Conservation (phyloP, 75 land plant genomes). For the Selaginella moellendorffii region DNA sequence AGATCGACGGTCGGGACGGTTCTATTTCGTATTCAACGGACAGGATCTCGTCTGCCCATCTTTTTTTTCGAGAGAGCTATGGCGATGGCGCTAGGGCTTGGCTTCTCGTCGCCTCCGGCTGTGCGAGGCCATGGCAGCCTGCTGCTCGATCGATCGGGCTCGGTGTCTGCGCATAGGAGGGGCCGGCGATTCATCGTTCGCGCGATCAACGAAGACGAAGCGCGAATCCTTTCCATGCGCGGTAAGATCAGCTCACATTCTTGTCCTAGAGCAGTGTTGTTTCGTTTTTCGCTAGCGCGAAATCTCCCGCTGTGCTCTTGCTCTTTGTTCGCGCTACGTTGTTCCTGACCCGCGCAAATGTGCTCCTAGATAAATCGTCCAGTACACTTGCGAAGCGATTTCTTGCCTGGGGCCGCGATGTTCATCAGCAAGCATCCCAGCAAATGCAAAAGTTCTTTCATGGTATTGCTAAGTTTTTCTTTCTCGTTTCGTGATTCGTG, state of each 20-base stretch:
- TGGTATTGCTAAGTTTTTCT: too few species aligned
- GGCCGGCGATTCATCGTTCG: not conserved
- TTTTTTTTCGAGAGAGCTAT: not conserved
- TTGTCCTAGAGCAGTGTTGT: too few species aligned
- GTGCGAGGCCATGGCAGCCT: not conserved
- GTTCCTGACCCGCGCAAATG: too few species aligned
- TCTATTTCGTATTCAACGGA: too few species aligned
- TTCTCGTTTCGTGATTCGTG: too few species aligned
- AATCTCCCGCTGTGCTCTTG: too few species aligned
- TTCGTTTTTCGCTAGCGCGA: too few species aligned
- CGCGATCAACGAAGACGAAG: not conserved
- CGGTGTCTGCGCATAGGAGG: too few species aligned
- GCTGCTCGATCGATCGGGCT: not conserved
- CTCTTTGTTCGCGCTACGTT: too few species aligned
- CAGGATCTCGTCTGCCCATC: too few species aligned
- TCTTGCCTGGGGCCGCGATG: not conserved
- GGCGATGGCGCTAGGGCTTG: not conserved
- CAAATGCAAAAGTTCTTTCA: conserved; percentile 1
- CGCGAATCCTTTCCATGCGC: not conserved
- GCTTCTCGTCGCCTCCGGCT: not conserved
- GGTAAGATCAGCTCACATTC: not conserved
- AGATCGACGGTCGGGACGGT: too few species aligned
- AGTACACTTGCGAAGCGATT: not conserved
- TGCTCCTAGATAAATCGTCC: not conserved
- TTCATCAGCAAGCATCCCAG: not conserved